Conservation (phyloP, 345 rosid species). For the Cardiospermum halicacabum region DNA sequence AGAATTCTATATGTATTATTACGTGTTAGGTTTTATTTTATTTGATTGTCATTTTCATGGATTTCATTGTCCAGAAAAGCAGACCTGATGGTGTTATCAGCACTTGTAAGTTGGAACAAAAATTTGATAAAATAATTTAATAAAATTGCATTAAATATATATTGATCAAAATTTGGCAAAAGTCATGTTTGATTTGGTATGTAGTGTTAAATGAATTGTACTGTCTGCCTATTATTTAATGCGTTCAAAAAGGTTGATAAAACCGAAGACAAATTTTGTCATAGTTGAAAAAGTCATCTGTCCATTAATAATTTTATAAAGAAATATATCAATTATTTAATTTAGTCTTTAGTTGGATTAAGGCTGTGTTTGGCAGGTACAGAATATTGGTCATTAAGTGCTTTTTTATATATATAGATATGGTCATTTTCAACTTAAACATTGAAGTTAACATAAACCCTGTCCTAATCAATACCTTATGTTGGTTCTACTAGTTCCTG, state of each 20-base stretch:
- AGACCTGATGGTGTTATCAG: neutral
- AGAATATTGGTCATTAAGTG: neutral
- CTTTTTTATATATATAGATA: neutral
- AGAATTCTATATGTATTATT: constrained; percentile 13
- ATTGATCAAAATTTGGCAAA: neutral
- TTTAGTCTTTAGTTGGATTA: neutral
- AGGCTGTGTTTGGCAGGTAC: neutral
- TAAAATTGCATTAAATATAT: too few species aligned
- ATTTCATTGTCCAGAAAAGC: constrained; percentile 21
- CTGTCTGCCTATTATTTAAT: neutral
- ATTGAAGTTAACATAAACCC: too few species aligned
- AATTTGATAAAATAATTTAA: too few species aligned
- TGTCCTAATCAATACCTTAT: constrained; percentile 9
- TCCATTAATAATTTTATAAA: neutral
- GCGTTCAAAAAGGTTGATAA: neutral
- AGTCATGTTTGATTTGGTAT: constrained; percentile 5
- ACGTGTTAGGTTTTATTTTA: too few species aligned
- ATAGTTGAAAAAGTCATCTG: neutral
- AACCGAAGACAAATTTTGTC: neutral
- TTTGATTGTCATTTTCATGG: constrained; percentile 10
- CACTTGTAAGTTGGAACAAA: too few species aligned
- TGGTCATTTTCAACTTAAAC: neutral
- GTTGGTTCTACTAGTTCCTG: constrained; percentile 19
- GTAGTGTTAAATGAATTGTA: neutral
- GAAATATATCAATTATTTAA: neutral